Evolutionary conservation across 2,329 filamentous ascomycete genomes (phyloP).

Genomic region (Rugonectria rugulosa): DNA sequence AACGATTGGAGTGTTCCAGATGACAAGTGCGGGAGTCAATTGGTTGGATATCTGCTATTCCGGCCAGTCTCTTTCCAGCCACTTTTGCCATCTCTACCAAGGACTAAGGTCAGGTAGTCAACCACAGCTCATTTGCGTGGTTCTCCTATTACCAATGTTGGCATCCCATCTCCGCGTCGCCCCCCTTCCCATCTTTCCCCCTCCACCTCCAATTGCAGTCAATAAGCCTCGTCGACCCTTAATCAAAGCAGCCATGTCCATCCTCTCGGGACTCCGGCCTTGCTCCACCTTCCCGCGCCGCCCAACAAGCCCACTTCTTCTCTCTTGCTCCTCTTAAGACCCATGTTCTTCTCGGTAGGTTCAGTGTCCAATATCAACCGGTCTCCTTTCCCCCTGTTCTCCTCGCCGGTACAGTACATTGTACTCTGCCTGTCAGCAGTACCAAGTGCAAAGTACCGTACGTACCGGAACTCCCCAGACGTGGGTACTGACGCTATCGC

Average conservation of each 20-base stretch:
- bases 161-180: constrained; percentile 20
- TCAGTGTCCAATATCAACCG: constrained; percentile 23
- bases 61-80: not conserved
- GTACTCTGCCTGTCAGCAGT: constrained; percentile 11
- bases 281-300: constrained; percentile 36
- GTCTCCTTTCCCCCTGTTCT: constrained; percentile 19
- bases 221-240: constrained; percentile 42
- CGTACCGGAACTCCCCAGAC: constrained; percentile 21
- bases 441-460: too few species aligned
- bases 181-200: constrained; percentile 13
- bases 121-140: not conserved
- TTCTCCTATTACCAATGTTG: constrained; percentile 16
- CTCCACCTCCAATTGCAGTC: constrained; percentile 30
- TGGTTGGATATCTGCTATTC: constrained; percentile 10
- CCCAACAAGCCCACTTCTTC: constrained; percentile 27
- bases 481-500: constrained; percentile 10
- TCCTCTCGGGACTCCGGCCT: constrained; percentile 35
- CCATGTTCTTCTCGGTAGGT: not conserved
- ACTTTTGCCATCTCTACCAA: not conserved
- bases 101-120: not conserved
- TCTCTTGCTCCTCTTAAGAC: constrained; percentile 18
- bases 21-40: not conserved
- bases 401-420: too few species aligned
- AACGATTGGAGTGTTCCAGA: not conserved
- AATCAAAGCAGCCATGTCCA: constrained; percentile 40